These are phyloP conservation scores for Ophiostoma angusticollis DNA, from an alignment of 2,329 filamentous ascomycete genomes.

Conservation along the genomic window DNA sequence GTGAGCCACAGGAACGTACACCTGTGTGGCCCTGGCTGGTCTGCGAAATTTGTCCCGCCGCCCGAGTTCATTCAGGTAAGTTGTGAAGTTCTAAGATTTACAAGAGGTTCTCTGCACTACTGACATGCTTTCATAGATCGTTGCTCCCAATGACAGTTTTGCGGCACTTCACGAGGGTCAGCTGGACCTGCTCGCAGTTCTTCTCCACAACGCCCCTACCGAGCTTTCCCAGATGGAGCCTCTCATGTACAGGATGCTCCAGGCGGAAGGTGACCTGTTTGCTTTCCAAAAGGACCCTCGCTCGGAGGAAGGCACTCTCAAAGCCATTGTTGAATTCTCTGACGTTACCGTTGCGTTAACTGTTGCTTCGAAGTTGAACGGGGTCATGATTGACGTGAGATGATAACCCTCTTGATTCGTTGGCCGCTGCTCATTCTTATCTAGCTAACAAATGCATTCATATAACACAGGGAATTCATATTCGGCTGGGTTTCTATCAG, in stretches of 20 bases:
- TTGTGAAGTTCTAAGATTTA: background rate
- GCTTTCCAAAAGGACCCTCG: conserved; percentile 33
- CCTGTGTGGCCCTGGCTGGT: conserved; percentile 33
- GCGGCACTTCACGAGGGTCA: conserved; percentile 41
- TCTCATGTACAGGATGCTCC: conserved; percentile 28
- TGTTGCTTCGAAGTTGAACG: conserved; percentile 29
- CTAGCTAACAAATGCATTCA: background rate
- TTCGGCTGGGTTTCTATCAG: conserved; percentile 10
- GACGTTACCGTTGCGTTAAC: conserved; percentile 32
- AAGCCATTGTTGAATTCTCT: conserved; percentile 39
- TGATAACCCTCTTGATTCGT: background rate
- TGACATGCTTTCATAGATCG: conserved; percentile 13
- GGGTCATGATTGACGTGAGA: conserved; percentile 25
- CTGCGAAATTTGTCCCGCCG: conserved; percentile 30
- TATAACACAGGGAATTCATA: conserved; percentile 11
- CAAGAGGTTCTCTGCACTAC: background rate
- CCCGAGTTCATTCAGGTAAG: conserved; percentile 31
- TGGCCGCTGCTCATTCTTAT: background rate
- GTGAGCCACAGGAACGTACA: conserved; percentile 34
- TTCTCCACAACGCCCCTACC: conserved; percentile 12
- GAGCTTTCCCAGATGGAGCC: conserved; percentile 21
- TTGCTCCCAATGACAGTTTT: conserved; percentile 18
- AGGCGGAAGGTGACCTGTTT: conserved; percentile 37
- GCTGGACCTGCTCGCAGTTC: conserved; percentile 33
- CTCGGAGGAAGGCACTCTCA: conserved; percentile 30